Evolutionary conservation across 106 monocot genomes (phyloP).

Genomic region (Narthecium ossifragum): DNA sequence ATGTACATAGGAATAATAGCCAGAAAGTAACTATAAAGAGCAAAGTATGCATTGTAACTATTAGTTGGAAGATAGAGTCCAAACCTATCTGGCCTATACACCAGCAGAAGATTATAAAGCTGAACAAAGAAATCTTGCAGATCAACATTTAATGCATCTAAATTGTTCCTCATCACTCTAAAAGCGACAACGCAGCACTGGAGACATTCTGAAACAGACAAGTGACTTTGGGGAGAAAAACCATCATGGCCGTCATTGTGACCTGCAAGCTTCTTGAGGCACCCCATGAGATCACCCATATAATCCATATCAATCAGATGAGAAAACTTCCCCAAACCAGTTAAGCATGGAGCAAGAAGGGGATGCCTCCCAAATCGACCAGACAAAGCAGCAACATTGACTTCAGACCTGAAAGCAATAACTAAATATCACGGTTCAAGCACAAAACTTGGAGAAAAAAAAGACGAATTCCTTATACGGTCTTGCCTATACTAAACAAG

Average conservation of each 20-base stretch:
- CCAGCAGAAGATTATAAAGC: slow-evolving; percentile 83
- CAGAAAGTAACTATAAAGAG: not conserved
- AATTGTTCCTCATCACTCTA: slow-evolving; percentile 89
- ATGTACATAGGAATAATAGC: not conserved
- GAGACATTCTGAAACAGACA: slow-evolving; percentile 83
- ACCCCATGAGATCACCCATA: slow-evolving; percentile 79
- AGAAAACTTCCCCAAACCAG: slow-evolving; percentile 85
- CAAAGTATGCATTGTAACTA: not conserved
- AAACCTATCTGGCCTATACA: slow-evolving; percentile 88
- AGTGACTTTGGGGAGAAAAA: slow-evolving; percentile 16
- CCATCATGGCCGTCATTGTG: slow-evolving; percentile 19
- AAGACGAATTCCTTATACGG: too few relatives aligned
- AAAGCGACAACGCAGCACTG: slow-evolving; percentile 96
- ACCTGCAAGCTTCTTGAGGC: slow-evolving; percentile 77
- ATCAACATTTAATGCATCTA: slow-evolving; percentile 93
- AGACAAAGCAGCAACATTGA: slow-evolving; percentile 10
- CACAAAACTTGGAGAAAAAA: too few relatives aligned
- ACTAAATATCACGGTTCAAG: too few relatives aligned
- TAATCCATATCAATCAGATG: slow-evolving; percentile 94
- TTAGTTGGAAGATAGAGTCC: not conserved
- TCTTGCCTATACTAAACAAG: too few relatives aligned
- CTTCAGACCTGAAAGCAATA: slow-evolving; percentile 30
- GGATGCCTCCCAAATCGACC: slow-evolving; percentile 41
- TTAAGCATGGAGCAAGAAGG: slow-evolving; percentile 79
- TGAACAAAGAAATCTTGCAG: slow-evolving; percentile 88